Evolutionary conservation across 2,329 filamentous ascomycete species (phyloP), one percentile per base, ranked within the genome.

Genomic region (Endocalyx cinctus): DNA sequence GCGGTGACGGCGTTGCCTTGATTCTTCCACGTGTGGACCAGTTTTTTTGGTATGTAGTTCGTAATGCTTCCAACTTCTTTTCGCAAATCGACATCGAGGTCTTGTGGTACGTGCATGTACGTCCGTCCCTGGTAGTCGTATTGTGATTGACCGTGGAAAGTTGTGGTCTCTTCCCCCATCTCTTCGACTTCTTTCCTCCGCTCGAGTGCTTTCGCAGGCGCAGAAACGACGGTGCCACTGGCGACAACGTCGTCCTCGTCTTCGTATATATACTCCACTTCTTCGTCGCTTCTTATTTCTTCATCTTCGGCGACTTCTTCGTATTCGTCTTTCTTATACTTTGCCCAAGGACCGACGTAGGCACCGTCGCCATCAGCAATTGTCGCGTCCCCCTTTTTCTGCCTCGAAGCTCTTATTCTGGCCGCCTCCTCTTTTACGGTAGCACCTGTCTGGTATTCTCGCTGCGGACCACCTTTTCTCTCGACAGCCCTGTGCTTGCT

Each of bases 41-140:
- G 72, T 66, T 94, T 97, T 72, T 95, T 97, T 23, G 92, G 92
- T 37, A 94, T 87, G 57, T 79, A 98, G 60, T 95, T 97, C 55
- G 89, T 89, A 55, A 77, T 62, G 53, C 82, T 88, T 50, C 85
- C 86, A 27, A 72, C 60, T 40, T 94, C 87, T 63, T 92, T 94
- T 44, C 73, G 76, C 49, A 98, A 69, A 56, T 94, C 85, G 57
- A 95, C 70, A 54, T 87, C 86, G 62, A 95, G 66, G 57, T 95
- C 89, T 58, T 87, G 88, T 4, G 92, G 92, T 28, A 97, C 74
- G 62, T 98, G 92, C 90, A 98, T 96, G 59, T 95, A 98, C 20
- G 90, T 94, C 45, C 92, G 74, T 29, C 92, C 92, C 58, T 94
- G 85, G 66, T 98, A 98, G 59, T 98, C 92, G 67, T 81, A 83